These are phyloP conservation scores for Ustilago vetiveriae DNA, from an alignment of 1,284 basidiomycete genomes.

Conservation along the genomic window DNA sequence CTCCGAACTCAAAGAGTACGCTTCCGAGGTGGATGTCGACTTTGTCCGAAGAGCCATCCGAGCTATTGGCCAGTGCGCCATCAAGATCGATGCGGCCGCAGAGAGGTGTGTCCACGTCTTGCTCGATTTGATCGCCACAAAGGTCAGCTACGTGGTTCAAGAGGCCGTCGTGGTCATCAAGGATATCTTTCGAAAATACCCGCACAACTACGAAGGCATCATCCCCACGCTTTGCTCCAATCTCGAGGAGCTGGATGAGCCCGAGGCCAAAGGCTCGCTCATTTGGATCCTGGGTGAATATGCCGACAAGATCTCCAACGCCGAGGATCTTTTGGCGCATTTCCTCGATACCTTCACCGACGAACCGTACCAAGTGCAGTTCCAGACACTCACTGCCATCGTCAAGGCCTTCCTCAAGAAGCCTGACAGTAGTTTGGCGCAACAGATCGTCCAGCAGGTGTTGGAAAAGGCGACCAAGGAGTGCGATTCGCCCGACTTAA, in stretches of 20 bases:
- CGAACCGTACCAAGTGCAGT: conserved; percentile 92
- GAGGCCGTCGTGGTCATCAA: conserved; percentile 99
- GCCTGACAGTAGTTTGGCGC: conserved; percentile 79
- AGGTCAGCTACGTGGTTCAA: conserved; percentile 96
- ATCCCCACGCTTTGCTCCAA: conserved; percentile 94
- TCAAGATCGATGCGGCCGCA: conserved; percentile 90
- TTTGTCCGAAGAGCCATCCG: conserved; percentile 94
- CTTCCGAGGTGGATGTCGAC: conserved; percentile 97
- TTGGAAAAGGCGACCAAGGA: conserved; percentile 94
- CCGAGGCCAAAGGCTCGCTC: conserved; percentile 94
- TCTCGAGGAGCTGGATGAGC: conserved; percentile 94
- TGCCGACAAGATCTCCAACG: conserved; percentile 94
- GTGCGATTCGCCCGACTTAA: conserved; percentile 95
- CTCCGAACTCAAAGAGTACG: conserved; percentile 96
- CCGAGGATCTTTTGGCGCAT: conserved; percentile 86
- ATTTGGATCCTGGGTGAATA: conserved; percentile 99
- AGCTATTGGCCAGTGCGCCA: conserved; percentile 93
- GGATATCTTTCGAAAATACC: conserved; percentile 98
- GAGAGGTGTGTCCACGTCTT: conserved; percentile 95
- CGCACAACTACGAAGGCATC: conserved; percentile 94
- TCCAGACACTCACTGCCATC: conserved; percentile 92
- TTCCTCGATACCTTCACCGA: conserved; percentile 93
- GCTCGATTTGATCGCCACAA: conserved; percentile 87
- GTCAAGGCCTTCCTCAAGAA: conserved; percentile 96
- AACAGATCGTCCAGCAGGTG: conserved; percentile 87